Evolutionary conservation across 1,139 yeast genomes (phyloP).

Genomic region (Scheffersomyces illinoinensis): DNA sequence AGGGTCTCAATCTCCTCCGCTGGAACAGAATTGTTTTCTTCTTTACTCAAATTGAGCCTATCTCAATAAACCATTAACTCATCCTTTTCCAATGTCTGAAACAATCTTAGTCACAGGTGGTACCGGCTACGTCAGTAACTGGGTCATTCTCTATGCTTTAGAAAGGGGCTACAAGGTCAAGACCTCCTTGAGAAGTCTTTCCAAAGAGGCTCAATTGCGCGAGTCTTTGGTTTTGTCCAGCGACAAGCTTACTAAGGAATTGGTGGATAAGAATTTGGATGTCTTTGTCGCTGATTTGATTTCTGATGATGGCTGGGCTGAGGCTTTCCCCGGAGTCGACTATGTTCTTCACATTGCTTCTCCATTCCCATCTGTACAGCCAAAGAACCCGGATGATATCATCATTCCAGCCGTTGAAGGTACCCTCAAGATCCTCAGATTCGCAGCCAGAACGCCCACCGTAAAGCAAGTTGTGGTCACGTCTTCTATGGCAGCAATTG

Average conservation of each 20-base stretch:
- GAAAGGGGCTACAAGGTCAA: constrained; percentile 8
- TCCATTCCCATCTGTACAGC: constrained; percentile 7
- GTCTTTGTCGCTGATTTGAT: constrained; percentile 13
- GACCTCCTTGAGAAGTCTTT: constrained; percentile 8
- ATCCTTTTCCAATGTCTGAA: not conserved
- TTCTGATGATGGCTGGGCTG: constrained; percentile 14
- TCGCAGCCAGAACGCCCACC: constrained; percentile 40
- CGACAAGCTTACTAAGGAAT: constrained; percentile 1
- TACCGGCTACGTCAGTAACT: constrained; percentile 11
- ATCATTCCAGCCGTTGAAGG: constrained; percentile 35
- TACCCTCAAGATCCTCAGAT: constrained; percentile 23
- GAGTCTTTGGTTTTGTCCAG: constrained; percentile 1
- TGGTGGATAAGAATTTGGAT: not conserved
- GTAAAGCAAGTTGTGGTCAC: constrained; percentile 55
- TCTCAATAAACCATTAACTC: not conserved
- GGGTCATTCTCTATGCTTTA: constrained; percentile 5
- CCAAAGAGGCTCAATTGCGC: constrained; percentile 2
- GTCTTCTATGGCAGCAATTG: constrained; percentile 54
- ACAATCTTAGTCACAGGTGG: constrained; percentile 12
- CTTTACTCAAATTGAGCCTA: not conserved
- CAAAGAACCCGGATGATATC: constrained; percentile 4
- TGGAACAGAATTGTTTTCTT: not conserved
- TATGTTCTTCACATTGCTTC: constrained; percentile 17
- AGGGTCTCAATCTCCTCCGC: not conserved
- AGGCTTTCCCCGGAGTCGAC: constrained; percentile 13